phyloP scores from a whole-genome alignment of 495 filamentous ascomycete species.

The Tuber calosporum region DNA sequence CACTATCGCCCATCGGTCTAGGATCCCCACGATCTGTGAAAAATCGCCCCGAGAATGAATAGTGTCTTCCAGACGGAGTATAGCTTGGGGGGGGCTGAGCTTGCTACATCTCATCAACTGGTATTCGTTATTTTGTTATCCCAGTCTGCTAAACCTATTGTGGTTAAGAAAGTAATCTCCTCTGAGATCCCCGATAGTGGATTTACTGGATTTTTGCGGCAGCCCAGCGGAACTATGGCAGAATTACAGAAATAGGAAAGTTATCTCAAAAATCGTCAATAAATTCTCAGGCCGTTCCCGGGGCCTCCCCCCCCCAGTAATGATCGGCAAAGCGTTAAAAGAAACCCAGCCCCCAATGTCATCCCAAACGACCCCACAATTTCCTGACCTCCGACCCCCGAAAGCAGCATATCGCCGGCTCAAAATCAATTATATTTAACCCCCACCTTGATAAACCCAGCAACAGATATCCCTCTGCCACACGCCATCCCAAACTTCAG shows the following conservation, averaged over 20 bases:
- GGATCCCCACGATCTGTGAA: too few relatives aligned
- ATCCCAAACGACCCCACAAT: not conserved
- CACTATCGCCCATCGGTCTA: too few relatives aligned
- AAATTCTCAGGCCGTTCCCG: not conserved
- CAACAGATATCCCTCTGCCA: not conserved
- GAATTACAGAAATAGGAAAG: not conserved
- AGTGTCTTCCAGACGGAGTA: too few relatives aligned
- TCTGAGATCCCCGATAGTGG: too few relatives aligned
- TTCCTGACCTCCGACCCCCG: not conserved
- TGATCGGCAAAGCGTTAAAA: not conserved
- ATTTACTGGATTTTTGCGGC: too few relatives aligned
- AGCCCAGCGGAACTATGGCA: not conserved
- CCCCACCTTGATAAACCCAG: not conserved
- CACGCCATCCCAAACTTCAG: not conserved
- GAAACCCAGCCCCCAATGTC: not conserved
- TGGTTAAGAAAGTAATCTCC: too few relatives aligned
- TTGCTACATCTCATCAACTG: too few relatives aligned
- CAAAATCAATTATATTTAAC: not conserved
- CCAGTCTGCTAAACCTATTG: too few relatives aligned
- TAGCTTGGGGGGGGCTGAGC: too few relatives aligned
- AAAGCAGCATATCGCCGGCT: not conserved
- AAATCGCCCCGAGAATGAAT: too few relatives aligned
- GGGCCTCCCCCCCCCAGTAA: not conserved
- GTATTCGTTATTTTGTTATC: too few relatives aligned
- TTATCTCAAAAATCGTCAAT: not conserved